Percentiles rank a stretch among this genome's conserved stretches.
These are phyloP conservation scores for Globisporangium perplexum DNA, from an alignment of 352 stramenopile genomes.

Conservation along the genomic window DNA sequence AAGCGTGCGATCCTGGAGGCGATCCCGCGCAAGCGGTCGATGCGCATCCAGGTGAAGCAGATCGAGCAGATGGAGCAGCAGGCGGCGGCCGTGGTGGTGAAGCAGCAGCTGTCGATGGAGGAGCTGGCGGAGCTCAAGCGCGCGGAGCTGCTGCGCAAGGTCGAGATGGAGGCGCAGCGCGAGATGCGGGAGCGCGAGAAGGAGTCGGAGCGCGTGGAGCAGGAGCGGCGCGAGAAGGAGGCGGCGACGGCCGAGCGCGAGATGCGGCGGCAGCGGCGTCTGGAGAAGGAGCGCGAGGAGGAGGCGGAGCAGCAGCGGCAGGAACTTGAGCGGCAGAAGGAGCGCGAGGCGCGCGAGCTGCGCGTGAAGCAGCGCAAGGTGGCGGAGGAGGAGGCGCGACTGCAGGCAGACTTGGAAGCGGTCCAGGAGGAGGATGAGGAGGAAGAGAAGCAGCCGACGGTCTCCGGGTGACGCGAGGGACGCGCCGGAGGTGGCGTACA, in stretches of 20 bases:
- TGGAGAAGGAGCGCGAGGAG: slow-evolving; percentile 58
- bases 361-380: slow-evolving; percentile 43
- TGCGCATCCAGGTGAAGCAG: slow-evolving; percentile 84
- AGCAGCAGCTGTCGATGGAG: slow-evolving; percentile 51
- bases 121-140: slow-evolving; percentile 69
- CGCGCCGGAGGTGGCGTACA: too few relatives aligned
- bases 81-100: slow-evolving; percentile 44
- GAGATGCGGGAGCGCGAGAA: slow-evolving; percentile 45
- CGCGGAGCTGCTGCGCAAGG: slow-evolving; percentile 56
- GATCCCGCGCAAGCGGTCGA: slow-evolving; percentile 76
- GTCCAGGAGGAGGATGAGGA: not conserved
- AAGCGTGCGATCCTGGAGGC: slow-evolving; percentile 75
- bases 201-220: slow-evolving; percentile 39
- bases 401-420: slow-evolving; percentile 10
- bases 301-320: slow-evolving; percentile 21
- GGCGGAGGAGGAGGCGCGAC: slow-evolving; percentile 16
- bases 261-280: slow-evolving; percentile 40
- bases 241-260: slow-evolving; percentile 45
- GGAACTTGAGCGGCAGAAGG: slow-evolving; percentile 36
- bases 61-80: slow-evolving; percentile 75
- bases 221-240: slow-evolving; percentile 54
- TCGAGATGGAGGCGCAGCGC: slow-evolving; percentile 59
- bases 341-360: slow-evolving; percentile 45
- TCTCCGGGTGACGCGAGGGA: too few relatives aligned
- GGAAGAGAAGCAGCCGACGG: not conserved